Evolutionary conservation across 345 rosid species (phyloP).

Genomic region (Conringia planisiliqua): DNA sequence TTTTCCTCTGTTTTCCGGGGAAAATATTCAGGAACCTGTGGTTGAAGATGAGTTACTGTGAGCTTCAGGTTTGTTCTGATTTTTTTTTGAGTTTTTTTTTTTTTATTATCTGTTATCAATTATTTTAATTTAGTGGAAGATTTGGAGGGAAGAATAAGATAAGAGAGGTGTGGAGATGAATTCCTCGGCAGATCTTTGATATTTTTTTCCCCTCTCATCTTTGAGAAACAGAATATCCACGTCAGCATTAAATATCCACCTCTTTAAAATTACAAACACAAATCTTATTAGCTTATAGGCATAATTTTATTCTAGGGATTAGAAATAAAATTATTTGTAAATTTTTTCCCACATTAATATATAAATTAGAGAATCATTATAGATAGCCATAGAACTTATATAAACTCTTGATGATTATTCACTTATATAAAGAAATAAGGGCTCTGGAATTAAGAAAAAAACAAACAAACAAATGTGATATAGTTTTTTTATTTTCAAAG

Average conservation of each 20-base stretch:
- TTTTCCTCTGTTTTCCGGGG: constrained; percentile 23
- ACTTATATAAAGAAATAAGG: too few species aligned
- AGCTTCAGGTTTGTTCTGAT: constrained; percentile 21
- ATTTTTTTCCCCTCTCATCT: not conserved
- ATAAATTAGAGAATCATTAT: too few species aligned
- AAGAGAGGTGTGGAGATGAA: constrained; percentile 66
- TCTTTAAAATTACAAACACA: not conserved
- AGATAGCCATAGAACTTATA: too few species aligned
- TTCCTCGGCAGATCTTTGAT: constrained; percentile 27
- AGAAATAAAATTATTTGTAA: too few species aligned
- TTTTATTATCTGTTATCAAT: not conserved
- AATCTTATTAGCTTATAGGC: not conserved
- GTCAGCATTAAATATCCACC: constrained; percentile 33
- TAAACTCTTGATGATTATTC: too few species aligned
- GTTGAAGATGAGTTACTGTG: constrained; percentile 16
- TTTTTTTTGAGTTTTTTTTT: not conserved
- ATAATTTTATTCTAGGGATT: too few species aligned
- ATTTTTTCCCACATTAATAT: too few species aligned
- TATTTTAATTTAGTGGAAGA: not conserved
- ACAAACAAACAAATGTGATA: too few species aligned
- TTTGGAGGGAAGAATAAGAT: constrained; percentile 48
- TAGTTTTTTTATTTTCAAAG: too few species aligned
- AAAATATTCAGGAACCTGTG: constrained; percentile 2
- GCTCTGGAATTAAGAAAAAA: too few species aligned
- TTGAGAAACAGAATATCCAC: constrained; percentile 31